Evolutionary conservation across 192 early-diverging fungal species (phyloP).

Genomic region (Paraglomus occultum): DNA sequence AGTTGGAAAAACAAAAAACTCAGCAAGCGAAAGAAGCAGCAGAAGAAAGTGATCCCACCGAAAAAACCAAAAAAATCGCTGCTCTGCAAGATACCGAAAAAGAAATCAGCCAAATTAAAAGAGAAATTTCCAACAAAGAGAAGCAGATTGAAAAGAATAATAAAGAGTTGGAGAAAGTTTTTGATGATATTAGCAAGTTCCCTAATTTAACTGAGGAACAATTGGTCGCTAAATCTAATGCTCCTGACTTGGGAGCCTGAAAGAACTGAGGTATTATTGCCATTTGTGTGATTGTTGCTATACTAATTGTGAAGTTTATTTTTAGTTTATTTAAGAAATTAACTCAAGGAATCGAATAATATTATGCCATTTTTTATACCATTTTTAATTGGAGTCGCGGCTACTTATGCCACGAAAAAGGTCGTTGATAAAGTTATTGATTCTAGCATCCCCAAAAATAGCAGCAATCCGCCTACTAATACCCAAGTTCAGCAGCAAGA

Average conservation of each 20-base stretch:
- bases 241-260: background rate
- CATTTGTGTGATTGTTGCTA: background rate
- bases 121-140: background rate
- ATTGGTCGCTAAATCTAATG: slow-evolving; percentile 1
- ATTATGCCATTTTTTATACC: too few species aligned
- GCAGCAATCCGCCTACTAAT: background rate
- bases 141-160: slow-evolving; percentile 6
- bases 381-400: too few species aligned
- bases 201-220: background rate
- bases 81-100: background rate
- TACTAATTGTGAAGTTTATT: background rate
- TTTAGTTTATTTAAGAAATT: too few species aligned
- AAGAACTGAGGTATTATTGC: slow-evolving; percentile 9
- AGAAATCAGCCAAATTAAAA: background rate
- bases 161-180: too few species aligned
- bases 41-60: background rate
- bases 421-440: background rate
- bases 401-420: background rate
- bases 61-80: background rate
- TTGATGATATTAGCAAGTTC: background rate
- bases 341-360: background rate
- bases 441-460: background rate
- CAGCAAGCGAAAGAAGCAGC: background rate
- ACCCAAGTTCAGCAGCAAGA: background rate
- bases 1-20: background rate